These are phyloP conservation scores for Mycena latifolia DNA, from an alignment of 768 basidiomycete genomes.

Conservation along the genomic window DNA sequence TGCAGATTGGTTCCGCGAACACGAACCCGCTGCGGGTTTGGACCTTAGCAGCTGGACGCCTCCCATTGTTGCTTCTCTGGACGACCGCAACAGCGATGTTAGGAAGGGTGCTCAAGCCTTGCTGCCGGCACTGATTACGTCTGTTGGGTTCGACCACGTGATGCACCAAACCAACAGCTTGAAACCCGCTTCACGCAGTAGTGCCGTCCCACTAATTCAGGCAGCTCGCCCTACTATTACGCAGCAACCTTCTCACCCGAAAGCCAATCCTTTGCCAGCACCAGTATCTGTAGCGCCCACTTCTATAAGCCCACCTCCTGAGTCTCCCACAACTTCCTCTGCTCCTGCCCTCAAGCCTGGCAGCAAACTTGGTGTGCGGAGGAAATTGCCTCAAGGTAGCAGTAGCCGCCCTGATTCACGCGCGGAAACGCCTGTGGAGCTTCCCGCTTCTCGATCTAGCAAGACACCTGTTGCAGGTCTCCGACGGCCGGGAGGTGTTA, in stretches of 20 bases:
- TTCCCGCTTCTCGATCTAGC: conserved; percentile 49
- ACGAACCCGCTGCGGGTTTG: conserved; percentile 62
- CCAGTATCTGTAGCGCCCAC: conserved; percentile 45
- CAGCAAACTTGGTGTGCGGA: conserved; percentile 73
- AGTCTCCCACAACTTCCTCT: conserved; percentile 55
- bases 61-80: conserved; percentile 80
- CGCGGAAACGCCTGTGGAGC: conserved; percentile 55
- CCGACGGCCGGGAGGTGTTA: conserved; percentile 57
- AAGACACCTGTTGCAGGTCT: conserved; percentile 52
- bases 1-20: conserved; percentile 80
- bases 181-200: conserved; percentile 91
- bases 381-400: conserved; percentile 75
- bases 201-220: conserved; percentile 90
- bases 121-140: conserved; percentile 79
- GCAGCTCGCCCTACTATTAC: conserved; percentile 72
- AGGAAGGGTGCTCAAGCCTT: conserved; percentile 91
- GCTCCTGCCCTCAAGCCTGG: conserved; percentile 53
- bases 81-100: conserved; percentile 93
- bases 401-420: conserved; percentile 66
- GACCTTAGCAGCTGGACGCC: conserved; percentile 81
- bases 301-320: conserved; percentile 56
- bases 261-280: conserved; percentile 39
- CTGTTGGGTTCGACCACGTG: conserved; percentile 86
- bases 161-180: conserved; percentile 88
- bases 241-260: conserved; percentile 40